Conservation (phyloP, 2,329 filamentous ascomycete species). For the Microcyclospora tardicrescens region DNA sequence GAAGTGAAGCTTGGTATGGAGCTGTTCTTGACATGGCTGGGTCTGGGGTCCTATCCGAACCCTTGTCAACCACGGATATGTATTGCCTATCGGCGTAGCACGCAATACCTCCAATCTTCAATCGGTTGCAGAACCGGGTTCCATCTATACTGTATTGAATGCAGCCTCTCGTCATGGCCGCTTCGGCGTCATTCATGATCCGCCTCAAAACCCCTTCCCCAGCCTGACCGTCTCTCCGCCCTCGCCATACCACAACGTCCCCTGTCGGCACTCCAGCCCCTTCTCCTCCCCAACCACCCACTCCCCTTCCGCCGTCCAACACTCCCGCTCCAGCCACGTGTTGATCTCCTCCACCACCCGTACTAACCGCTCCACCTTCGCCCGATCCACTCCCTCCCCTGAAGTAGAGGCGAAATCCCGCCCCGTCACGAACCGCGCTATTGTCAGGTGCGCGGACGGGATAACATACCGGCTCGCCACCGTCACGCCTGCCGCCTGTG, state of each 20-base stretch:
- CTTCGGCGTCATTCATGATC: too few relatives aligned
- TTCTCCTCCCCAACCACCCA: slow-evolving; percentile 82
- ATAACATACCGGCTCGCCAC: slow-evolving; percentile 74
- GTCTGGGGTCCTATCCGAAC: too few relatives aligned
- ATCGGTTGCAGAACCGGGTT: too few relatives aligned
- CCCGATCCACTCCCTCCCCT: slow-evolving; percentile 29
- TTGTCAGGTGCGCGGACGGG: slow-evolving; percentile 78
- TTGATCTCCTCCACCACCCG: slow-evolving; percentile 65
- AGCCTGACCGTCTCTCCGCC: slow-evolving; percentile 56
- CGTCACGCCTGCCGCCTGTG: slow-evolving; percentile 48
- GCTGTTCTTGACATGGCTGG: too few relatives aligned
- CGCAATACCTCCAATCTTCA: too few relatives aligned
- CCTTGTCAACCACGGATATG: too few relatives aligned
- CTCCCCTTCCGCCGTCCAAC: slow-evolving; percentile 55
- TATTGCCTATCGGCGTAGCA: too few relatives aligned
- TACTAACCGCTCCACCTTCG: slow-evolving; percentile 52
- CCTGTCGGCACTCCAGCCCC: slow-evolving; percentile 63
- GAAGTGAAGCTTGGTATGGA: too few relatives aligned
- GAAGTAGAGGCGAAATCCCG: slow-evolving; percentile 41
- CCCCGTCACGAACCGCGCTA: slow-evolving; percentile 64
- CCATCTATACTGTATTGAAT: too few relatives aligned
- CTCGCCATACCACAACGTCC: slow-evolving; percentile 70
- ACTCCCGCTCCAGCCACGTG: slow-evolving; percentile 53
- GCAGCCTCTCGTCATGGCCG: too few relatives aligned
- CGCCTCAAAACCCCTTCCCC: slow-evolving; percentile 34